These are phyloP conservation scores for Tricholoma bakamatsutake DNA, from an alignment of 768 basidiomycete species.

Conservation along the genomic window DNA sequence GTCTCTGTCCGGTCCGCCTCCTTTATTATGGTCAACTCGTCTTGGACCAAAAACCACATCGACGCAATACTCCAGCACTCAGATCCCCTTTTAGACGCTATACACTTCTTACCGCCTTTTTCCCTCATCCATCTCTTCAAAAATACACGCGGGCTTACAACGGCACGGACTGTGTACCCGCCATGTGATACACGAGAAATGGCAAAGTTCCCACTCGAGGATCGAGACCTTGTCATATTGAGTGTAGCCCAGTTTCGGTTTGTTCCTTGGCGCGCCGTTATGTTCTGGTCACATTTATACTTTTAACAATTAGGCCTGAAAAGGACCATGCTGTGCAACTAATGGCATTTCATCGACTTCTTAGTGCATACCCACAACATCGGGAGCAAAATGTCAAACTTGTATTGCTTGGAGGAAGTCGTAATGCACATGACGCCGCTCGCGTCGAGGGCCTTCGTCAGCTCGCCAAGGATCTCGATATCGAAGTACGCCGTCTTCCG, in stretches of 20 bases:
- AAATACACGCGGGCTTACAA: constrained; percentile 18
- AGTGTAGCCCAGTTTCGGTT: constrained; percentile 94
- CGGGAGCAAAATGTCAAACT: constrained; percentile 41
- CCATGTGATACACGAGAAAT: constrained; percentile 86
- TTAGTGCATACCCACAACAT: constrained; percentile 57
- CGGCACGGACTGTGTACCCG: constrained; percentile 69
- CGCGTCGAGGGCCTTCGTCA: constrained; percentile 58
- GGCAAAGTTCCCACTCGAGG: constrained; percentile 44
- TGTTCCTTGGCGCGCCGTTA: constrained; percentile 13
- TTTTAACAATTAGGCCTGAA: constrained; percentile 59
- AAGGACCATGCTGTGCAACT: constrained; percentile 88
- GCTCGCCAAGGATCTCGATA: constrained; percentile 55
- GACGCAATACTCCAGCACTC: constrained; percentile 60
- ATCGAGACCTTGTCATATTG: constrained; percentile 61
- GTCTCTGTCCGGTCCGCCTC: constrained; percentile 63
- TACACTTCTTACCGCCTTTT: constrained; percentile 41
- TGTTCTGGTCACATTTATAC: neutral
- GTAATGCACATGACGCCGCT: constrained; percentile 69
- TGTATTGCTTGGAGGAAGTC: constrained; percentile 77
- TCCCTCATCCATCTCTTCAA: constrained; percentile 24
- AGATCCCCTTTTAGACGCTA: constrained; percentile 41
- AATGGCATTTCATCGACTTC: constrained; percentile 55
- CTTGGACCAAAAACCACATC: constrained; percentile 89
- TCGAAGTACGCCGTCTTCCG: constrained; percentile 44
- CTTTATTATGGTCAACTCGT: constrained; percentile 91